phyloP scores from a whole-genome alignment of 805 yeast species.

The Suhomyces xylopsoci region DNA sequence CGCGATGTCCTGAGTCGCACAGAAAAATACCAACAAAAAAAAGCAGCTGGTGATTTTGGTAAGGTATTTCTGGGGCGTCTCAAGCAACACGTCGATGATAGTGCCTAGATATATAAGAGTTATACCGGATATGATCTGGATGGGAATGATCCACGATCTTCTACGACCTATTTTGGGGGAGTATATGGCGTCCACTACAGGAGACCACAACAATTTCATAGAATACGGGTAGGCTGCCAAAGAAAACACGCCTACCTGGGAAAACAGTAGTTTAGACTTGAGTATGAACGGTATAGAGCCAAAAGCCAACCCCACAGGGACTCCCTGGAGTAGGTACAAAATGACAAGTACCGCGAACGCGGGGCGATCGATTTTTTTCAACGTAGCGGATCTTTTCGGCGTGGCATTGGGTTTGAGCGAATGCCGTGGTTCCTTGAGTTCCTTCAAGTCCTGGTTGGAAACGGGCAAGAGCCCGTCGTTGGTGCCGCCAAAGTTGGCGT shows the following conservation, averaged over 20 bases:
- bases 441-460: constrained; percentile 15
- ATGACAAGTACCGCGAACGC: constrained; percentile 72
- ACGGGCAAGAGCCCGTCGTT: constrained; percentile 37
- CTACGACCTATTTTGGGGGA: constrained; percentile 70
- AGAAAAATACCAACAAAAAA: constrained; percentile 74
- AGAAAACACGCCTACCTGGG: constrained; percentile 88
- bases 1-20: constrained; percentile 98
- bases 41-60: constrained; percentile 63
- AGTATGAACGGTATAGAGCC: constrained; percentile 90
- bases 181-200: constrained; percentile 88
- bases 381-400: constrained; percentile 2
- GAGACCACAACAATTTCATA: constrained; percentile 90
- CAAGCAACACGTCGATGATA: constrained; percentile 49
- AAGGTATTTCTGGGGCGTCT: constrained; percentile 49
- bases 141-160: constrained; percentile 91
- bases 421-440: constrained; percentile 1
- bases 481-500: constrained; percentile 26
- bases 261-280: constrained; percentile 76
- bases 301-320: constrained; percentile 93
- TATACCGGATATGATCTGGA: constrained; percentile 75
- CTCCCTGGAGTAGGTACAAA: constrained; percentile 86
- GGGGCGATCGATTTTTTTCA: constrained; percentile 50
- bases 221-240: constrained; percentile 95
- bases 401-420: background rate
- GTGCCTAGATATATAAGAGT: constrained; percentile 66